A percentile compares a stretch with the other conserved stretches of the same genome.
Evolutionary conservation across 2,329 filamentous ascomycete genomes (phyloP).

Genomic region (Pseudogymnoascus verrucosus): DNA sequence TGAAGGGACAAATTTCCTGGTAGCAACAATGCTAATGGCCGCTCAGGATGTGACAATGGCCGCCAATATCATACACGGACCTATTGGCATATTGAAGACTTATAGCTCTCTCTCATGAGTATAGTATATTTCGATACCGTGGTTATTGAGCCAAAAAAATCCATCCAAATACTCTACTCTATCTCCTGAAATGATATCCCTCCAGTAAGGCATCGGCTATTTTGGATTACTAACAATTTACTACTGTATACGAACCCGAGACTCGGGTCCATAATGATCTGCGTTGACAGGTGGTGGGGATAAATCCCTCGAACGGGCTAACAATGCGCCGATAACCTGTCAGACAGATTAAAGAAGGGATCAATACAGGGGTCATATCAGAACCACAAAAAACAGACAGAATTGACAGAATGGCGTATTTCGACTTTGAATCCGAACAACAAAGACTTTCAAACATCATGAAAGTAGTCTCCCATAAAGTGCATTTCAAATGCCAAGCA

Average conservation of each 20-base stretch:
- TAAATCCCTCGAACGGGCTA: not conserved
- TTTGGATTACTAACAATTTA: not conserved
- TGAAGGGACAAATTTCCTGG: not conserved
- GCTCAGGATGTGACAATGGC: not conserved
- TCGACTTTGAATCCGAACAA: too few relatives aligned
- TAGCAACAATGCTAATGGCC: not conserved
- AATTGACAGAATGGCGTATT: not conserved
- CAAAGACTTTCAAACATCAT: too few relatives aligned
- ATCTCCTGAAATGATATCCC: not conserved
- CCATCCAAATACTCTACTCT: not conserved
- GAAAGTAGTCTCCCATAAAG: not conserved
- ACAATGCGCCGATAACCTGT: not conserved
- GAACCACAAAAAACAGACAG: not conserved
- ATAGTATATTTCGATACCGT: not conserved
- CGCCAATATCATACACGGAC: not conserved
- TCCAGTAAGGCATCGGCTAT: not conserved
- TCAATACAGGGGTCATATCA: not conserved
- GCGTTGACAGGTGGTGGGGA: not conserved
- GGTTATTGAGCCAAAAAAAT: not conserved
- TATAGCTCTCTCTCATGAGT: not conserved
- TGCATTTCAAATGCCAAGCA: not conserved
- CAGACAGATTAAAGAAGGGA: not conserved
- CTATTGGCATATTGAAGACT: not conserved
- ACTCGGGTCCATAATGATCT: not conserved
- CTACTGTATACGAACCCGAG: not conserved